Percentiles rank a stretch among this genome's conserved stretches.
Conservation (phyloP, 2,329 filamentous ascomycete species). For the Claviceps citrina region DNA sequence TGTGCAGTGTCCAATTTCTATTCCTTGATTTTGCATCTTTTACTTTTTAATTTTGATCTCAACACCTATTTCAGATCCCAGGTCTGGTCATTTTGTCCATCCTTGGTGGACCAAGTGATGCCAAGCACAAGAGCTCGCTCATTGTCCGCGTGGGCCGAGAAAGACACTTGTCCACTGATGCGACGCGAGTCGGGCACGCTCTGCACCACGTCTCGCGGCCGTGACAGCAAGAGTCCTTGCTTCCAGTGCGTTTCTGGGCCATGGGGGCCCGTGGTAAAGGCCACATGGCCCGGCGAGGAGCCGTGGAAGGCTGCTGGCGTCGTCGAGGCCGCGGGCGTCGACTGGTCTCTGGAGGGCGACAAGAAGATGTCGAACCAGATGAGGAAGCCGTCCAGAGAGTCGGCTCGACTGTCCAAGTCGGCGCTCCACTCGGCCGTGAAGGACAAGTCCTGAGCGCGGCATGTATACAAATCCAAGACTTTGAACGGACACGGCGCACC, state of each 20-base stretch:
- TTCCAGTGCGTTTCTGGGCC: slow-evolving; percentile 78
- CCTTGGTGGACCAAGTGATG: slow-evolving; percentile 42
- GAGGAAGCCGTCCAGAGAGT: slow-evolving; percentile 68
- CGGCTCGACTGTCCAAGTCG: slow-evolving; percentile 43
- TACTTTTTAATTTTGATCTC: not conserved
- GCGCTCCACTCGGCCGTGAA: slow-evolving; percentile 58
- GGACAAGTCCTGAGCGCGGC: slow-evolving; percentile 54
- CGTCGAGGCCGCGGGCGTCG: slow-evolving; percentile 33
- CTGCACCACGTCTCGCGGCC: slow-evolving; percentile 34
- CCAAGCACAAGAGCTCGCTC: slow-evolving; percentile 52
- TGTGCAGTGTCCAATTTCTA: too few species aligned
- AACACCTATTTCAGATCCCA: slow-evolving; percentile 32
- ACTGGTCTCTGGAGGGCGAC: slow-evolving; percentile 41
- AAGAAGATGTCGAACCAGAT: slow-evolving; percentile 96
- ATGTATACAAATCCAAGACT: slow-evolving; percentile 60
- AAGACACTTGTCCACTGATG: slow-evolving; percentile 53
- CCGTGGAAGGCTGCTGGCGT: slow-evolving; percentile 48
- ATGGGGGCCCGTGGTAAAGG: slow-evolving; percentile 75
- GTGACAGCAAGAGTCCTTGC: slow-evolving; percentile 61
- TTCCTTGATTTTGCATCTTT: too few species aligned
- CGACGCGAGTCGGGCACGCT: slow-evolving; percentile 37
- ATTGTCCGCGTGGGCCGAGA: slow-evolving; percentile 53
- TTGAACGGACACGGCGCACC: slow-evolving; percentile 52
- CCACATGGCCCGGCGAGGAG: slow-evolving; percentile 45
- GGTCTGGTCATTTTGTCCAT: slow-evolving; percentile 28